Conservation (phyloP, 257 asterid species). For the Primulina eburnea region DNA sequence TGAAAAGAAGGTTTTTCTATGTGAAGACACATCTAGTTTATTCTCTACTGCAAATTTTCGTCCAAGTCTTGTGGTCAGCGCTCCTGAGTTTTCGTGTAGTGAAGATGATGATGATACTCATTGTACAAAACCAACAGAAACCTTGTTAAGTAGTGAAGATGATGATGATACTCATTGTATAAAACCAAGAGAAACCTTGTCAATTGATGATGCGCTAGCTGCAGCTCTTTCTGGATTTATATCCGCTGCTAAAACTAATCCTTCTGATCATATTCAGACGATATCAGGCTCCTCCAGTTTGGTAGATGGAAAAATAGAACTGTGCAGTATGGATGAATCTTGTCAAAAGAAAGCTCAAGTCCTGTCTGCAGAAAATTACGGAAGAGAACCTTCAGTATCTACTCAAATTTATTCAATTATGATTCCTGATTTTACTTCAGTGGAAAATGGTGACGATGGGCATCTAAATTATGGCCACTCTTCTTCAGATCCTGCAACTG, state of each 20-base stretch:
- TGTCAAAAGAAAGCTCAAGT: slow-evolving; percentile 24
- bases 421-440: slow-evolving; percentile 62
- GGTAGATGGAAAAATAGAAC: slow-evolving; percentile 25
- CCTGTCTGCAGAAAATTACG: slow-evolving; percentile 30
- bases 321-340: slow-evolving; percentile 22
- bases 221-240: slow-evolving; percentile 76
- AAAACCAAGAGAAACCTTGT: slow-evolving; percentile 41
- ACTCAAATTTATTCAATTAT: slow-evolving; percentile 39
- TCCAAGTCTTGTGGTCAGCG: slow-evolving; percentile 63
- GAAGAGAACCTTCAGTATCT: slow-evolving; percentile 35
- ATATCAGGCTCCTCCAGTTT: slow-evolving; percentile 21
- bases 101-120: slow-evolving; percentile 53
- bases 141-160: slow-evolving; percentile 51
- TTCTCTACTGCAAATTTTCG: slow-evolving; percentile 26
- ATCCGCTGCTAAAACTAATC: slow-evolving; percentile 32
- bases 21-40: slow-evolving; percentile 29
- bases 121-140: slow-evolving; percentile 35
- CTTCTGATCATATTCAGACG: slow-evolving; percentile 29
- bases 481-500: slow-evolving; percentile 29
- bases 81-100: slow-evolving; percentile 65
- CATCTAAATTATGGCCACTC: slow-evolving; percentile 24
- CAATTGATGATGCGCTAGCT: slow-evolving; percentile 83
- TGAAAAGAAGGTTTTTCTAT: slow-evolving; percentile 41
- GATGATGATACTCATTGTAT: slow-evolving; percentile 40
- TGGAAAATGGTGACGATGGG: slow-evolving; percentile 40